Percentiles rank a stretch among this genome's conserved stretches.
phyloP scores from a whole-genome alignment of 2,329 filamentous ascomycete genomes.

The Gaeumannomyces tritici region DNA sequence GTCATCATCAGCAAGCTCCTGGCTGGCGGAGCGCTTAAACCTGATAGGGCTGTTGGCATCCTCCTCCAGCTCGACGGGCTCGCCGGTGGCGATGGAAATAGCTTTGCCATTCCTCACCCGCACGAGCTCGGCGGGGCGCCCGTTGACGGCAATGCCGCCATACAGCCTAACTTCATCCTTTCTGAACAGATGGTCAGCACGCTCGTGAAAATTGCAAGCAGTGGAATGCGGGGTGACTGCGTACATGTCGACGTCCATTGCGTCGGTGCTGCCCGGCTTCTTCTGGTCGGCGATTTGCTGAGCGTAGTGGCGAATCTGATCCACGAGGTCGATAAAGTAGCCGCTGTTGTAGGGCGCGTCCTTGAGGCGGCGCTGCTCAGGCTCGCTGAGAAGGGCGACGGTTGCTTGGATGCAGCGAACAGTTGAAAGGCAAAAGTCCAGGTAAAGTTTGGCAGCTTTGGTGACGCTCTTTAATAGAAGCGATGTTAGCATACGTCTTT shows the following conservation, averaged over 20 bases:
- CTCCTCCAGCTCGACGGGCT: slow-evolving; percentile 48
- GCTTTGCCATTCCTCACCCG: slow-evolving; percentile 71
- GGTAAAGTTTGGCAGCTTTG: slow-evolving; percentile 61
- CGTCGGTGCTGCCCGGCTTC: slow-evolving; percentile 34
- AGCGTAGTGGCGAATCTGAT: slow-evolving; percentile 87
- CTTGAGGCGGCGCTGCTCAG: slow-evolving; percentile 72
- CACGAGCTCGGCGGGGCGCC: slow-evolving; percentile 74
- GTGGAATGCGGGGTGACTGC: slow-evolving; percentile 13
- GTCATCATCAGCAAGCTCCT: slow-evolving; percentile 69
- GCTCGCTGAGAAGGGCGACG: slow-evolving; percentile 75
- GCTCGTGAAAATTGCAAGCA: not conserved
- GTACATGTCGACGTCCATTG: slow-evolving; percentile 51
- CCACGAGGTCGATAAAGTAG: slow-evolving; percentile 93
- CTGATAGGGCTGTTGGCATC: slow-evolving; percentile 36
- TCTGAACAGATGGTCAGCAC: slow-evolving; percentile 12
- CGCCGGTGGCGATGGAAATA: slow-evolving; percentile 65
- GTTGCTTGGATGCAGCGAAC: slow-evolving; percentile 86
- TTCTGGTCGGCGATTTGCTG: slow-evolving; percentile 70
- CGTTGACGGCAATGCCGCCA: slow-evolving; percentile 73
- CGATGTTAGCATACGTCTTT: slow-evolving; percentile 58
- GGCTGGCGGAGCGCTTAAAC: slow-evolving; percentile 57
- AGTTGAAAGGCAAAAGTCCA: slow-evolving; percentile 82
- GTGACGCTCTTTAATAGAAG: slow-evolving; percentile 69
- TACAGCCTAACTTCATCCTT: slow-evolving; percentile 68
- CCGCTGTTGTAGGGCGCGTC: slow-evolving; percentile 91